A percentile compares a stretch with the other conserved stretches of the same genome.
Conservation (phyloP, 2,329 filamentous ascomycete genomes). For the Aspergillus texensis region DNA sequence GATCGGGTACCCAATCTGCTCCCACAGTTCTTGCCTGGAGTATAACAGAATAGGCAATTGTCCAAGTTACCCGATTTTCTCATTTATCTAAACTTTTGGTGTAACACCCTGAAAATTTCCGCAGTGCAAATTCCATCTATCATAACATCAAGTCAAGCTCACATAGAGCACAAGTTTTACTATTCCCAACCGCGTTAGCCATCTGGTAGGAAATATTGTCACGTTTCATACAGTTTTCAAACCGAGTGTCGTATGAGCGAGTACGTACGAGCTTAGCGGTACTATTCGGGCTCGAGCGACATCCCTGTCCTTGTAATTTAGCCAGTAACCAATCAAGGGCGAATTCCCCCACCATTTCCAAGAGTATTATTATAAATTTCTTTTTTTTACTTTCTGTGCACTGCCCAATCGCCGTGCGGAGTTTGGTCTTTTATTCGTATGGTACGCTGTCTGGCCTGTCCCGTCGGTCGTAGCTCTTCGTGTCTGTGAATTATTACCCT, state of each 20-base stretch:
- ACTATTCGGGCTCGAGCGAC: conserved; percentile 19
- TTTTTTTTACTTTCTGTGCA: conserved; percentile 16
- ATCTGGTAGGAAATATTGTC: conserved; percentile 5
- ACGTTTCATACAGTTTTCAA: conserved; percentile 20
- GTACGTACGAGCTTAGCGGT: conserved; percentile 21
- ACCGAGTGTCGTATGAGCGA: conserved; percentile 15
- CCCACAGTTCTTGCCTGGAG: background rate
- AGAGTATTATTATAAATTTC: conserved; percentile 8
- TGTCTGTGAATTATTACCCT: conserved; percentile 9
- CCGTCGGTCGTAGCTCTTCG: conserved; percentile 8
- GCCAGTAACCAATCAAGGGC: conserved; percentile 31
- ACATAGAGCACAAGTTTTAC: conserved; percentile 1
- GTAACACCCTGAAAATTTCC: conserved; percentile 6
- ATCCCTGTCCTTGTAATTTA: conserved; percentile 36
- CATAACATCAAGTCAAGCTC: conserved; percentile 7
- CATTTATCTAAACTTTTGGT: conserved; percentile 1
- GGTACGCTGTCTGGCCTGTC: conserved; percentile 21
- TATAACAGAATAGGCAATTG: background rate
- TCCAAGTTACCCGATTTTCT: background rate
- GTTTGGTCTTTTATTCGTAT: conserved; percentile 18
- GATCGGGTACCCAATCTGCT: conserved; percentile 14
- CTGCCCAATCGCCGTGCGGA: conserved; percentile 22
- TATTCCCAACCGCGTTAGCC: conserved; percentile 18
- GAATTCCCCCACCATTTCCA: conserved; percentile 27
- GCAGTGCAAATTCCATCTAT: conserved; percentile 11